Base-by-base conservation (phyloP, 2,329 filamentous ascomycete genomes). In the Davidsoniella eucalypti region DNA sequence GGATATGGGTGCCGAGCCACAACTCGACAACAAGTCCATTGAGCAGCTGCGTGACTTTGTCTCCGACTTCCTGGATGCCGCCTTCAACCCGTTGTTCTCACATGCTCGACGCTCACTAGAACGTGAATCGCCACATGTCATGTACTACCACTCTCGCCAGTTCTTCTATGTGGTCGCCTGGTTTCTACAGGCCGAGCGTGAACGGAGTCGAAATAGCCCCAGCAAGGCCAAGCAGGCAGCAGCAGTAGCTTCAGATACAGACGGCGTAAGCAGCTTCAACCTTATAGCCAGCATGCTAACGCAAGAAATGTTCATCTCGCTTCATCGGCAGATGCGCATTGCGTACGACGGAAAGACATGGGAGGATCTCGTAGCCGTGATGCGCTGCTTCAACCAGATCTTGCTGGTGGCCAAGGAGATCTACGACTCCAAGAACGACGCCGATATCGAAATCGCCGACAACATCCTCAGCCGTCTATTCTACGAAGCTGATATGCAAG, bases 381-480 rank as follows among this genome's bases (percentile, higher is more conserved):
- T 96, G 80, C 81, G 85, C 50, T 95, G 88, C 61, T 94, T 95
- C 61, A 96, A 88, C 0, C 88, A 96, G 61, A 92, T 96, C 56
- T 70, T 94, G 17, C 72, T 94, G 23, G 94, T 88, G 0, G 83
- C 96, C 2, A 87, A 94, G 59, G 86, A 93, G 54, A 96, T 98
- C 88, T 72, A 80, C 1, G 78, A 84, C 44, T 92, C 86, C 1
- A 73, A 76, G 1, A 75, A 85, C 26, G 88, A 95, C 55, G 88
- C 95, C n/a, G 86, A 98, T 57, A 84, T 94, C 60, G 92, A 96
- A 58, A 96, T 98, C 61, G 90, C 92, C 0, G 90, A 98, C 61
- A 98, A 98, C 58, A 95, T 94, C 10, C 78, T 94, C 48, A 93
- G 84, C 58, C 85, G 90, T 54, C 86, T 98, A n/a, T 98, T 98